phyloP scores from a whole-genome alignment of 768 basidiomycete species.

The Daedaleopsis nitida region DNA sequence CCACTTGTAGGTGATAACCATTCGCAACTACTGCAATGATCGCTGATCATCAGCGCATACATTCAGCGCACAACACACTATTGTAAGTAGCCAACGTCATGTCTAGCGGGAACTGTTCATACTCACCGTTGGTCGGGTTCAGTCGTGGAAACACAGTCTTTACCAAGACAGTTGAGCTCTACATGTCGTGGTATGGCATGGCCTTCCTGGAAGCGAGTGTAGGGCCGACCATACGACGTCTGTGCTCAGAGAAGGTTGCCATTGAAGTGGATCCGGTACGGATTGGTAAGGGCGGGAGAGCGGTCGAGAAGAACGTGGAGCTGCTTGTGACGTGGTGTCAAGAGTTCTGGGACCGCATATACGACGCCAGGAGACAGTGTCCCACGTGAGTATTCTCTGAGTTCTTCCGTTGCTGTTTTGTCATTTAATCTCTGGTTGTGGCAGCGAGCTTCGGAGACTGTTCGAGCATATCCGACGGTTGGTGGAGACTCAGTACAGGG shows the following conservation, averaged over 20 bases:
- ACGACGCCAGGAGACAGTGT: slow-evolving; percentile 69
- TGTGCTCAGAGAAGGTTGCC: slow-evolving; percentile 71
- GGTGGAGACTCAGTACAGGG: slow-evolving; percentile 66
- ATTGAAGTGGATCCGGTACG: slow-evolving; percentile 84
- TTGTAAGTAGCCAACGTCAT: slow-evolving; percentile 37
- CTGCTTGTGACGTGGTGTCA: slow-evolving; percentile 76
- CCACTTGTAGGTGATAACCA: slow-evolving; percentile 54
- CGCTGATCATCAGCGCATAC: neutral
- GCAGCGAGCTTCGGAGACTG: slow-evolving; percentile 71
- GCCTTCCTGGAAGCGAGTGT: slow-evolving; percentile 80
- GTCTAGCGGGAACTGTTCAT: neutral
- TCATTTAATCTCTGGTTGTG: slow-evolving; percentile 8
- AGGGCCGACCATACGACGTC: slow-evolving; percentile 64
- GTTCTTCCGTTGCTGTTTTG: neutral
- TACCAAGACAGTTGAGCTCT: slow-evolving; percentile 70
- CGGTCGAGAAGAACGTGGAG: slow-evolving; percentile 67
- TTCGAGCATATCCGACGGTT: slow-evolving; percentile 71
- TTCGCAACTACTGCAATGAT: neutral
- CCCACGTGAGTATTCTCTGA: slow-evolving; percentile 57
- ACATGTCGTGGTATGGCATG: slow-evolving; percentile 82
- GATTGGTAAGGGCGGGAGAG: slow-evolving; percentile 59
- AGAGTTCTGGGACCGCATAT: slow-evolving; percentile 82
- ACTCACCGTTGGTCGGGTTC: slow-evolving; percentile 31
- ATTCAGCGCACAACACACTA: slow-evolving; percentile 71
- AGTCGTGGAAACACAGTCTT: slow-evolving; percentile 56